Conservation (phyloP, 2,329 filamentous ascomycete genomes). For the Huntiella omanensis region DNA sequence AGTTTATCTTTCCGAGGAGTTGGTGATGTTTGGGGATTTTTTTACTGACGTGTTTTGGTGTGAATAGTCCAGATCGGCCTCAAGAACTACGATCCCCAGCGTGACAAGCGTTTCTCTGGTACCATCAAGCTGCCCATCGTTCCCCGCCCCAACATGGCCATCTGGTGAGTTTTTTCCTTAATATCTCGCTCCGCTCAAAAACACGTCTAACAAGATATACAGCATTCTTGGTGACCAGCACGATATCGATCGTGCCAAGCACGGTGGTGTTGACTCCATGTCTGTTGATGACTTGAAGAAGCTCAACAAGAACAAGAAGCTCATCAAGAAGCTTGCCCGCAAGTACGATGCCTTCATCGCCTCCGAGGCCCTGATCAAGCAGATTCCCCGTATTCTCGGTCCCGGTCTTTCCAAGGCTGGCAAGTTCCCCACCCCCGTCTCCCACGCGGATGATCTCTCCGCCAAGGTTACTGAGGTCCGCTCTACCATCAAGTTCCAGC, state of each 20-base stretch:
- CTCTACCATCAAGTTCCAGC: slow-evolving; percentile 99
- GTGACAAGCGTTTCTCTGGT: slow-evolving; percentile 99
- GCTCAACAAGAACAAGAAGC: slow-evolving; percentile 99
- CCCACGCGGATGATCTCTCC: slow-evolving; percentile 82
- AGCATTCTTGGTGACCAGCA: slow-evolving; percentile 57
- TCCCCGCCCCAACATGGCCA: slow-evolving; percentile 76
- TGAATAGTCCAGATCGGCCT: slow-evolving; percentile 58
- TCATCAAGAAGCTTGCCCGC: slow-evolving; percentile 99
- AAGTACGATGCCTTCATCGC: slow-evolving; percentile 99
- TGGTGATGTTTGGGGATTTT: neutral
- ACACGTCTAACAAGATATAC: neutral
- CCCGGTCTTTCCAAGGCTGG: slow-evolving; percentile 97
- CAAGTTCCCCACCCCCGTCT: slow-evolving; percentile 99
- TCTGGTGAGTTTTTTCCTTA: slow-evolving; percentile 32
- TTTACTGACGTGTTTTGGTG: slow-evolving; percentile 4
- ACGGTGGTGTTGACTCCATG: slow-evolving; percentile 97
- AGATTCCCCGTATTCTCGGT: slow-evolving; percentile 98
- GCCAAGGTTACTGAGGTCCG: slow-evolving; percentile 98
- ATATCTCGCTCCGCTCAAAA: neutral
- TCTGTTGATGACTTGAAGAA: slow-evolving; percentile 98
- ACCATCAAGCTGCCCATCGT: slow-evolving; percentile 89
- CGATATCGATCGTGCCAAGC: slow-evolving; percentile 99
- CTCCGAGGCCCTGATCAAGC: slow-evolving; percentile 96
- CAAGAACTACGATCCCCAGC: slow-evolving; percentile 98
- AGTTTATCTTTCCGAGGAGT: neutral